Evolutionary conservation across 768 basidiomycete genomes (phyloP).

Genomic region (Pleurotus tuoliensis): DNA sequence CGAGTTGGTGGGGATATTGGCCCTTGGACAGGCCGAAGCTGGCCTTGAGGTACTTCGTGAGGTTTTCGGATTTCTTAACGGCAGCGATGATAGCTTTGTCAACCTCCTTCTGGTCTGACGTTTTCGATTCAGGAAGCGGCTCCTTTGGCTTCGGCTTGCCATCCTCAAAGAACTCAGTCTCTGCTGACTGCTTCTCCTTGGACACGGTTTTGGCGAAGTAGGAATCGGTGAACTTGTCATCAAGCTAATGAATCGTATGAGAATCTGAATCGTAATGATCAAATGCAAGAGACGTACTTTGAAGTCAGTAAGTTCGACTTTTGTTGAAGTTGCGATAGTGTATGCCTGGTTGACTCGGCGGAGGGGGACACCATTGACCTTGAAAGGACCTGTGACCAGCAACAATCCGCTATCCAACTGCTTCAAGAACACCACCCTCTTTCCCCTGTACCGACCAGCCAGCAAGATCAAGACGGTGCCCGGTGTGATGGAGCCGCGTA

Average conservation of each 20-base stretch:
- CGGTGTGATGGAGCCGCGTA: conserved; percentile 87
- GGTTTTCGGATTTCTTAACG: conserved; percentile 86
- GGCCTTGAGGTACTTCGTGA: conserved; percentile 90
- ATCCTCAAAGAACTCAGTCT: conserved; percentile 95
- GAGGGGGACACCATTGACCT: conserved; percentile 97
- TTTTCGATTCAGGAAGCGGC: conserved; percentile 80
- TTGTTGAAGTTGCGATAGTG: conserved; percentile 96
- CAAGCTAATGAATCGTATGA: conserved; percentile 45
- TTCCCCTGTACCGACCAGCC: conserved; percentile 96
- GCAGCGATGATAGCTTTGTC: conserved; percentile 78
- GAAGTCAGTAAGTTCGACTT: conserved; percentile 73
- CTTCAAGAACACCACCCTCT: conserved; percentile 98
- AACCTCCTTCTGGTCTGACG: conserved; percentile 85
- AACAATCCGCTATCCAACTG: conserved; percentile 89
- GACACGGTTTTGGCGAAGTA: conserved; percentile 84
- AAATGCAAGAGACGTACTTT: conserved; percentile 47
- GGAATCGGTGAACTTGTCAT: conserved; percentile 88
- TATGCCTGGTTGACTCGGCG: conserved; percentile 98
- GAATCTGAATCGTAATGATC: conserved; percentile 1
- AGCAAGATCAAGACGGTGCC: conserved; percentile 95
- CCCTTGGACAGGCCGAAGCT: conserved; percentile 95
- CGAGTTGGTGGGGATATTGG: conserved; percentile 92
- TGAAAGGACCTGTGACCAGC: conserved; percentile 96
- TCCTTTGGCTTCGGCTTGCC: conserved; percentile 91
- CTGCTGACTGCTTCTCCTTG: conserved; percentile 75